Evolutionary conservation across 1,284 basidiomycete species (phyloP), one percentile per base, ranked within the genome.

Genomic region (Stygiomarasmius scandens): DNA sequence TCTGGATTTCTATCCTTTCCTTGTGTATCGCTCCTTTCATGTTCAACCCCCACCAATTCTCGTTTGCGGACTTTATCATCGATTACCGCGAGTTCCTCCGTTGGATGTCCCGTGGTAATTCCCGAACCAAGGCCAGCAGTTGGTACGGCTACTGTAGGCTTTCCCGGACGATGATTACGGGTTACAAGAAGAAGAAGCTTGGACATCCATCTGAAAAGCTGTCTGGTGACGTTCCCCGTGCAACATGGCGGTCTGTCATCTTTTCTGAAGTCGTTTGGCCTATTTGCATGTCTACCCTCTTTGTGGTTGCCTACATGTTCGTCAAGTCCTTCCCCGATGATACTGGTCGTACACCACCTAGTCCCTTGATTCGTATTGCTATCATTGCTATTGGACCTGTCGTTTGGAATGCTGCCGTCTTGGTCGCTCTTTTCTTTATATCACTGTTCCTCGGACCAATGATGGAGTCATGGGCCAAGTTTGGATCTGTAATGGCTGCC

Each of bases 31-130:
- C 96, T 29, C 95, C 96, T 1, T 98, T 97, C 86, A 67, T 98
- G 61, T 97, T 98, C 85, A 98, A 98, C 76, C 96, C 96, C 11
- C 96, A 98, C 76, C 96, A 98, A 72, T 98, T 98, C 84, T 93
- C 93, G 22, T 93, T 89, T 71, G 76, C 92, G 65, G 95, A 98
- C 75, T 98, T 97, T 76, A 90, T 98, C 75, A 95, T 98, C 71
- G 96, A 98, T 74, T 98, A 98, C 74, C 89, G 95, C 64, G 95
- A 98, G 71, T 97, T 96, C 80, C 76, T 98, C 54, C 87, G 95
- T 56, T 98, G 95, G 95, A 97, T 98, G 94, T 96, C 93, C 20
- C 86, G 95, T 62, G 95, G 95, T 58, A 98, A 98, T 74, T 96
- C 95, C 49, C 82, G 93, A 64, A 92, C 93, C 19, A 96, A 97